A percentile compares a stretch with the other conserved stretches of the same genome.
phyloP scores from a whole-genome alignment of 805 yeast genomes.

The Kuraishia hungarica region DNA sequence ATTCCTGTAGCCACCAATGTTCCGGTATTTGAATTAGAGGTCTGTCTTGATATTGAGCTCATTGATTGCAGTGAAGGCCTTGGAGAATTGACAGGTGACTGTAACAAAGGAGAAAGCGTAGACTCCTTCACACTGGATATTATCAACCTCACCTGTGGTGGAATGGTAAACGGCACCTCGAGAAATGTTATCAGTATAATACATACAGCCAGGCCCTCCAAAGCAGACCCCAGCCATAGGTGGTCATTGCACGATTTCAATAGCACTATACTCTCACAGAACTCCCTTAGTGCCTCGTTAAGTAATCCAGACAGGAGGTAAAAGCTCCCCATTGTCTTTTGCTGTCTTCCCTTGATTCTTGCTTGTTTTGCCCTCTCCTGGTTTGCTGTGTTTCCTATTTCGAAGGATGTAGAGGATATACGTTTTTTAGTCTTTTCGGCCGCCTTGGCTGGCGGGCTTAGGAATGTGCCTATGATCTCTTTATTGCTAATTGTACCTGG shows the following conservation, averaged over 20 bases:
- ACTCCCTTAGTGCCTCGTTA: constrained; percentile 58
- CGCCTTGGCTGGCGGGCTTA: background rate
- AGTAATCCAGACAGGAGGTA: constrained; percentile 75
- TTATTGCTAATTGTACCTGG: constrained; percentile 37
- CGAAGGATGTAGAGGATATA: constrained; percentile 21
- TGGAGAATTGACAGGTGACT: constrained; percentile 34
- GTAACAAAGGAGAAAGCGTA: constrained; percentile 9
- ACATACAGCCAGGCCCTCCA: constrained; percentile 75
- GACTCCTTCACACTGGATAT: constrained; percentile 17
- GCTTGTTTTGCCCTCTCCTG: constrained; percentile 26
- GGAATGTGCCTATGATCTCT: background rate
- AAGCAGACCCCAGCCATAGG: constrained; percentile 81
- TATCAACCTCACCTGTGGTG: constrained; percentile 20
- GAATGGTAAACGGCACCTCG: constrained; percentile 41
- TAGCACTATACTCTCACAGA: constrained; percentile 61
- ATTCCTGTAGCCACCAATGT: constrained; percentile 2
- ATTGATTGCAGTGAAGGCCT: constrained; percentile 33
- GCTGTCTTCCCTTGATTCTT: constrained; percentile 61
- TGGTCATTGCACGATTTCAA: constrained; percentile 61
- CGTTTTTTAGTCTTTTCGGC: constrained; percentile 15
- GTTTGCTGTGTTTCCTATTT: constrained; percentile 13
- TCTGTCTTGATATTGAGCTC: constrained; percentile 9
- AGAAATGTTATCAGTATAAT: constrained; percentile 50
- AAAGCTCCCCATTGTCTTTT: constrained; percentile 69
- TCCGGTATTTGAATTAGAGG: background rate